Evolutionary conservation across 305 asterid species (phyloP).

Genomic region (Fraxinus sp.): DNA sequence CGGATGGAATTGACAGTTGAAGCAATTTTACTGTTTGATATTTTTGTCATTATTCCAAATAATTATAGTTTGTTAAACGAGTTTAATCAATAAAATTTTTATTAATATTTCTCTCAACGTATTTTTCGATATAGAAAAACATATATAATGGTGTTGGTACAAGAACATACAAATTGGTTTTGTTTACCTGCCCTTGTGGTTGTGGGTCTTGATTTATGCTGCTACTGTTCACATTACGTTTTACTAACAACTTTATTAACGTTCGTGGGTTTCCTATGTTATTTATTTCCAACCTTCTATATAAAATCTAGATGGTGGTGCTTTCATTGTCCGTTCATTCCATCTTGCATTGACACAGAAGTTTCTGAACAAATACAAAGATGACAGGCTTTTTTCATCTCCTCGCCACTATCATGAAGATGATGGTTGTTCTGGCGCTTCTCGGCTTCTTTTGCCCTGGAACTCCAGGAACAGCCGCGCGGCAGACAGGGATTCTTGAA

Average conservation of each 20-base stretch:
- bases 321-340: constrained; percentile 41
- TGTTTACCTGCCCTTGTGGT: constrained; percentile 4
- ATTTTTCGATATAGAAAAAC: neutral
- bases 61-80: neutral
- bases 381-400: constrained; percentile 23
- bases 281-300: constrained; percentile 15
- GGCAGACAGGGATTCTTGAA: neutral
- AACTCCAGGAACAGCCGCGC: constrained; percentile 3
- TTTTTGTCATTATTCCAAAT: neutral
- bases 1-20: neutral
- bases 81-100: neutral
- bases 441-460: constrained; percentile 21
- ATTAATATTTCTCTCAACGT: neutral
- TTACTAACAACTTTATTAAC: neutral
- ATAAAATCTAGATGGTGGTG: constrained; percentile 32
- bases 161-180: neutral
- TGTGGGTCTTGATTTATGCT: neutral
- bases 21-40: neutral
- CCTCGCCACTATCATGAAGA: constrained; percentile 19
- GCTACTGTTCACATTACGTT: neutral
- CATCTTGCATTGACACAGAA: neutral
- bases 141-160: constrained; percentile 4
- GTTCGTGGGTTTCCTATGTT: neutral
- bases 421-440: constrained; percentile 8
- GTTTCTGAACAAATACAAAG: constrained; percentile 28